Evolutionary conservation across 2,329 filamentous ascomycete genomes (phyloP), one percentile per base, ranked within the genome.

Genomic region (Dryadomyces quercivorus): DNA sequence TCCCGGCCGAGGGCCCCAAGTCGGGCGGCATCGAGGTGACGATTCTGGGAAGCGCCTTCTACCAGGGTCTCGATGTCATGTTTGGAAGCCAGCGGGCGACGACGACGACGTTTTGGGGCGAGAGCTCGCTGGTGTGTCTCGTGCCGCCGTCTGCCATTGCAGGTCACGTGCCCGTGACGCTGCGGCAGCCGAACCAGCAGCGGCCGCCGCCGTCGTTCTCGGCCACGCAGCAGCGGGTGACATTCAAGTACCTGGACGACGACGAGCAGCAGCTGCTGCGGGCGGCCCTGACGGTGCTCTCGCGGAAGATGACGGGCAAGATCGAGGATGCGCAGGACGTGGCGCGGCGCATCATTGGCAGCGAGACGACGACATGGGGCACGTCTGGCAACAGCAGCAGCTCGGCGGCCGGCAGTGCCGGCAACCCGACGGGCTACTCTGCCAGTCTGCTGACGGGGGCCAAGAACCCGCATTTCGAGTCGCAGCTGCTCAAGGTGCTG

Each of bases 11-110:
- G 66, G 90, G 90, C 0, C 87, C 90, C 7, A 87, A 84, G 56
- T 81, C 81, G 40, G 90, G 90, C 56, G 90, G 90, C 45, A 90
- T 88, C 52, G 90, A 96, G 66, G 88, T 95, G 3, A 92, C 88
- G 0, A 80, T 93, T 55, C 74, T 95, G 9, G 90, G 91, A 18
- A 86, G 83, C 59, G 82, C 84, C 15, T 95, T 95, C 65, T 84
- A 82, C 59, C 84, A 78, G 58, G 86, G 68, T 1, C 76, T 94
- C 58, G 86, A 91, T 58, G 87, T 95, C 54, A 86, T 90, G 68
- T 96, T 96, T 66, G 91, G 91, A 21, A 72, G 77, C 38, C 70
- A 74, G 50, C 75, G 73, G 60, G 78, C 79, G 1, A 76, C 85
- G 0, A 87, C 85, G 0, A 91, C 87, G 1, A 88, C 86, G 0